phyloP scores from a whole-genome alignment of 192 early-diverging fungal species.

The Umbelopsis ramanniana region DNA sequence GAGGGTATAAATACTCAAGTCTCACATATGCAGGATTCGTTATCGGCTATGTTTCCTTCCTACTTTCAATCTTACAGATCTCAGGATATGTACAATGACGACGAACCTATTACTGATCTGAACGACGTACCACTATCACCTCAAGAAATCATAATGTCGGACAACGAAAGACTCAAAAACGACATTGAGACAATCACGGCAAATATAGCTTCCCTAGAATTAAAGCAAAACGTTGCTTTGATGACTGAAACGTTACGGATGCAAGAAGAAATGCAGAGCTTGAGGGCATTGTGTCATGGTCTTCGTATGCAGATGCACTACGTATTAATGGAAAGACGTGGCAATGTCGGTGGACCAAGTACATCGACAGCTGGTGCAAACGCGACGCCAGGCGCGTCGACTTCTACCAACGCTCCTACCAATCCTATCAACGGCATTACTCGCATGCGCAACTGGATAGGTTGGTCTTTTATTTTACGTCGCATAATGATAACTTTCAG shows the following conservation, averaged over 20 bases:
- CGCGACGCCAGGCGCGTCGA: not conserved
- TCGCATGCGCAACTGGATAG: conserved; percentile 25
- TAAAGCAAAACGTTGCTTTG: conserved; percentile 72
- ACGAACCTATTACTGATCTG: not conserved
- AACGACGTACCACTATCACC: conserved; percentile 22
- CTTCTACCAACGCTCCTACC: not conserved
- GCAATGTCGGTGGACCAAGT: not conserved
- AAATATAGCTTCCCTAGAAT: conserved; percentile 58
- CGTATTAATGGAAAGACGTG: conserved; percentile 56
- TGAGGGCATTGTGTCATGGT: conserved; percentile 66
- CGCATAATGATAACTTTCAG: too few relatives aligned
- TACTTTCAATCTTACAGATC: conserved; percentile 21
- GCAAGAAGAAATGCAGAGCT: conserved; percentile 71
- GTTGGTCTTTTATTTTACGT: not conserved
- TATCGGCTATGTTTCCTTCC: conserved; percentile 35
- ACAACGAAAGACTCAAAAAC: conserved; percentile 53
- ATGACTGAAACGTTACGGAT: conserved; percentile 67
- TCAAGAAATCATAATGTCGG: conserved; percentile 52
- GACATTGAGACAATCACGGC: conserved; percentile 63
- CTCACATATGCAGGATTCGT: conserved; percentile 10
- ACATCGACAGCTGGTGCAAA: not conserved
- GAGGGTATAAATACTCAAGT: not conserved
- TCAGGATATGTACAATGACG: conserved; percentile 1
- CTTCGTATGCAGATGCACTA: conserved; percentile 74
- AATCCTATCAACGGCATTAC: not conserved